Evolutionary conservation across 176 grass and related monocot species (phyloP), one percentile per base, ranked within the genome.

Genomic region (Secale cereale): DNA sequence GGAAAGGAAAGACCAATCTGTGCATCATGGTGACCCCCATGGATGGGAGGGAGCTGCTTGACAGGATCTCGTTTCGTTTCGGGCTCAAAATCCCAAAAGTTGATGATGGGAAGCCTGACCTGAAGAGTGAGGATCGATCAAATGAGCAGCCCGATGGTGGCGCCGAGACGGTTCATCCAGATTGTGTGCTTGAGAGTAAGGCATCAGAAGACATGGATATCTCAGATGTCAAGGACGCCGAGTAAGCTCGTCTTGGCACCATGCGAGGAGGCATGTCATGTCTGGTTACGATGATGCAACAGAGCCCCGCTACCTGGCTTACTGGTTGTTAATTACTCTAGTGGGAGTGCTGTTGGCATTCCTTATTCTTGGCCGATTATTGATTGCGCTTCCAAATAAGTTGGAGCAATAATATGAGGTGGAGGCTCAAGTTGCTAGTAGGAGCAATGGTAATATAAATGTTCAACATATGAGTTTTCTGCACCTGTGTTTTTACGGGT

Each of bases 1-100:
- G 97, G 97, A 98, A 98, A 94, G 97, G 97, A 39, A 98, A 98
- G 86, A 95, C 93, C 43, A 95, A 95, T 83, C 69, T 98, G 78
- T 87, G 85, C 41, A 88, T 96, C 81, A 92, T 98, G 90, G 86
- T 98, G 81, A 95, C 97, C 33, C 91, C 86, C n/a, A 60, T 82
- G 57, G 97, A 98, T 36, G 93, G 91, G 28, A 90, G 92, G 61
- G 97, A 98, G 69, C 87, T 96, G 19, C 93, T 98, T 20, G 87
- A 94, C 48, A 98, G 97, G 87, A 85, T 98, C 48, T 85, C 86
- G 13, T 59, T 92, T 14, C 91, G 93, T 52, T 90, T 79, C 37
- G 89, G 91, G 19, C 87, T 67, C 16, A 35, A 85, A 77, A 29
- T 78, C 41, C 82, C 73, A 27, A 76, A 83, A 39, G 26, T 59